These are phyloP conservation scores for Senecio squalidus DNA, from an alignment of 140 eudicot species.

Conservation along the genomic window DNA sequence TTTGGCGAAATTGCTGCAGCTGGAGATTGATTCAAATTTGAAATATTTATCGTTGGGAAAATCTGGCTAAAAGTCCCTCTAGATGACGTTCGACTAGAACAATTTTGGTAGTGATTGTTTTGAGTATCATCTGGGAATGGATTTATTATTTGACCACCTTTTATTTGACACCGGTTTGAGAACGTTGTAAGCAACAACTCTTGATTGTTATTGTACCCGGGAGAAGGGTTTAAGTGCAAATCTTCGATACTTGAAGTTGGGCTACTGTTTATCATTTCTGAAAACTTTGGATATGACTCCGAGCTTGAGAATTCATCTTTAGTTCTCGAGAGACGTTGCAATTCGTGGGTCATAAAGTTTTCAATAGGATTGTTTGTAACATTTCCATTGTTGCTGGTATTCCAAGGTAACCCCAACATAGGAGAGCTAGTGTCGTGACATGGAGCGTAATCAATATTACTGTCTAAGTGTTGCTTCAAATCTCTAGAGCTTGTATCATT, in stretches of 20 bases:
- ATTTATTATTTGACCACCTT: slow-evolving; percentile 32
- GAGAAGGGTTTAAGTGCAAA: slow-evolving; percentile 22
- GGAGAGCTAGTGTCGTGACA: slow-evolving; percentile 18
- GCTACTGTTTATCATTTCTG: slow-evolving; percentile 43
- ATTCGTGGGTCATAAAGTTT: slow-evolving; percentile 32
- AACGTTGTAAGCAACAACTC: slow-evolving; percentile 47
- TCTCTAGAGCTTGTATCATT: slow-evolving; percentile 27
- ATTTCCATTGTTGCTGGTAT: slow-evolving; percentile 18
- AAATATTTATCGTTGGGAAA: slow-evolving; percentile 60
- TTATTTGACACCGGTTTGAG: slow-evolving; percentile 46
- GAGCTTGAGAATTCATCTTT: slow-evolving; percentile 45
- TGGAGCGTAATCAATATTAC: slow-evolving; percentile 7
- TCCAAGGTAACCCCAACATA: slow-evolving; percentile 43
- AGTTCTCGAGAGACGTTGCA: slow-evolving; percentile 34
- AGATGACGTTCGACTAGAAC: slow-evolving; percentile 22
- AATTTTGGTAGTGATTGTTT: slow-evolving; percentile 20
- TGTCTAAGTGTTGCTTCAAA: slow-evolving; percentile 19
- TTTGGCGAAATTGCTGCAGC: slow-evolving; percentile 23
- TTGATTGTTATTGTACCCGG: slow-evolving; percentile 30
- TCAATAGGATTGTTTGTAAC: slow-evolving; percentile 24
- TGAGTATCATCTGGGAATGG: slow-evolving; percentile 26
- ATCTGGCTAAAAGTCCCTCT: slow-evolving; percentile 65
- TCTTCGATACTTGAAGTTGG: slow-evolving; percentile 52
- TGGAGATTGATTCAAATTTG: slow-evolving; percentile 37
- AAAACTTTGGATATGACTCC: slow-evolving; percentile 36